Conservation (phyloP, 805 yeast genomes). For the Ascoidea asiatica region DNA sequence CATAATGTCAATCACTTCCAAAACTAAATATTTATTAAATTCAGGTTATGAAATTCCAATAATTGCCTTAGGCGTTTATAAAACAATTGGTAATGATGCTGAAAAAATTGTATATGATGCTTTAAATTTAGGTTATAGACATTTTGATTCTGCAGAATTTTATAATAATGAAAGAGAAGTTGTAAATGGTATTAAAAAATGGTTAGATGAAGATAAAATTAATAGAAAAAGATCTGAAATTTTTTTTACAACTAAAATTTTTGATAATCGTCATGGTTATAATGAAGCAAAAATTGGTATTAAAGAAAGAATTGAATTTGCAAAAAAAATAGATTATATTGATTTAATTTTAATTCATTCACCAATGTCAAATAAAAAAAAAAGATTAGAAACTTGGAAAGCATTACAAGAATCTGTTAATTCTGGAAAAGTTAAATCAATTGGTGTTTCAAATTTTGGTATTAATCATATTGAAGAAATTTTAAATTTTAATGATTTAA, state of each 20-base stretch:
- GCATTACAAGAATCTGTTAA: conserved; percentile 60
- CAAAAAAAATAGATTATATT: conserved; percentile 40
- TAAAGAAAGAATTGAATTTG: conserved; percentile 35
- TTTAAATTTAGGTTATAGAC: conserved; percentile 41
- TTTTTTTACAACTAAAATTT: conserved; percentile 52
- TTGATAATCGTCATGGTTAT: conserved; percentile 37
- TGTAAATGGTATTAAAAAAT: conserved; percentile 36
- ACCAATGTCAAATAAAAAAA: conserved; percentile 31
- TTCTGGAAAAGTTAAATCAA: conserved; percentile 43
- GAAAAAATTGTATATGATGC: conserved; percentile 27
- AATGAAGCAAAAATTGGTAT: conserved; percentile 43
- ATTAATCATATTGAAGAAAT: conserved; percentile 44
- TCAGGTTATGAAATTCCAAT: conserved; percentile 41
- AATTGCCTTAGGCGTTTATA: conserved; percentile 38
- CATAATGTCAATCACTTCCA: too few relatives aligned
- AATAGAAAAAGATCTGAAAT: conserved; percentile 34
- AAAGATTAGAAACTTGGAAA: conserved; percentile 46
- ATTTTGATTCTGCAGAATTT: conserved; percentile 45
- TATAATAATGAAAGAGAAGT: conserved; percentile 44
- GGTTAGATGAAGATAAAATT: conserved; percentile 14
- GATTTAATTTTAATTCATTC: conserved; percentile 58
- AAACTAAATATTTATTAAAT: too few relatives aligned
- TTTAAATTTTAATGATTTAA: conserved; percentile 37
- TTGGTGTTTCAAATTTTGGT: conserved; percentile 73
- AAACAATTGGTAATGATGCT: conserved; percentile 21